A percentile compares a stretch with the other conserved stretches of the same genome.
Evolutionary conservation across 345 rosid species (phyloP).

Genomic region (Salix caprea): DNA sequence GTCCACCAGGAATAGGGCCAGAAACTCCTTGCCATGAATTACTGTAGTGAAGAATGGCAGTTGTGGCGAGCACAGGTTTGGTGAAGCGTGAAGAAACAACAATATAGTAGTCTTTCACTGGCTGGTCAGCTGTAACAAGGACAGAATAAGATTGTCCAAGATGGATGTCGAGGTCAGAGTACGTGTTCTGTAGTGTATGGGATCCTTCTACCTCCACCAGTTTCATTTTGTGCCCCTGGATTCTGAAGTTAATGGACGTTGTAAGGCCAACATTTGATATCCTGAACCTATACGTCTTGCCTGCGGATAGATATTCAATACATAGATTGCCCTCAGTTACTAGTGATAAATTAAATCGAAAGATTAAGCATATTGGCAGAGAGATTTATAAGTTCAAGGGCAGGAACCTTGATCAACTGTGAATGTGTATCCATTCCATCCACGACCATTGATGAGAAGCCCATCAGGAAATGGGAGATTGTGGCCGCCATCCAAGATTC

Average conservation of each 20-base stretch:
- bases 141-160: slow-evolving; percentile 73
- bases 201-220: slow-evolving; percentile 81
- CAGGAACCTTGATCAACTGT: slow-evolving; percentile 25
- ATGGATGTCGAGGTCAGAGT: slow-evolving; percentile 62
- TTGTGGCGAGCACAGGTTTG: slow-evolving; percentile 42
- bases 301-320: slow-evolving; percentile 25
- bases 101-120: slow-evolving; percentile 57
- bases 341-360: neutral
- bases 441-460: slow-evolving; percentile 32
- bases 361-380: neutral
- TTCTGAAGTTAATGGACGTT: slow-evolving; percentile 68
- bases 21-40: slow-evolving; percentile 54
- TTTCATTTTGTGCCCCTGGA: slow-evolving; percentile 70
- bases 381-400: neutral
- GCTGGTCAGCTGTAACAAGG: slow-evolving; percentile 69
- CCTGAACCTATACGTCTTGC: slow-evolving; percentile 66
- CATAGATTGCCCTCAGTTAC: neutral
- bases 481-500: slow-evolving; percentile 24
- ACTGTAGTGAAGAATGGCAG: slow-evolving; percentile 61
- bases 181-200: slow-evolving; percentile 63
- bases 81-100: slow-evolving; percentile 67
- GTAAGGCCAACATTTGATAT: slow-evolving; percentile 71
- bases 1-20: slow-evolving; percentile 65
- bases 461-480: slow-evolving; percentile 32
- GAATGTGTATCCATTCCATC: slow-evolving; percentile 36